Evolutionary conservation across 805 yeast genomes (phyloP), one percentile per base, ranked within the genome.

Genomic region (Yarrowia osloensis): DNA sequence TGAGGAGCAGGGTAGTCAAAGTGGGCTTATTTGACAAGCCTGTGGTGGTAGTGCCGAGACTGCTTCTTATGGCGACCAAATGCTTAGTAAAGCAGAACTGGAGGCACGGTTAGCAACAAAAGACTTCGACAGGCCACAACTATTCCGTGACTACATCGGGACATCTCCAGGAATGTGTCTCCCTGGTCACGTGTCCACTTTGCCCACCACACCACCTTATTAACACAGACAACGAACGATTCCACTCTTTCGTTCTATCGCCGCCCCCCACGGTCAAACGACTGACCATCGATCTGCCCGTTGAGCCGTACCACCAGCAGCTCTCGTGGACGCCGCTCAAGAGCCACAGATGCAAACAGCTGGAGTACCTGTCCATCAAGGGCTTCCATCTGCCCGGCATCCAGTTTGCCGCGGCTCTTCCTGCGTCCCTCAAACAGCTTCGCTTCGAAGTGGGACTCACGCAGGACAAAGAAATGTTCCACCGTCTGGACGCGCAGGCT

Each of bases 301-400:
- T 37, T 15, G 66, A 66, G 9, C 52, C 68, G 28, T 69, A 54
- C 49, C 65, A 59, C 26, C 52, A 63, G 42, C 67, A 67, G 35
- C 52, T 61, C 28, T 39, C 67, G 26, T 67, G 69, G 69, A 46
- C 49, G 11, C 68, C 67, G 0, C 42, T 57, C 11, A 47, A 57
- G 40, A 39, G 29, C 33, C 67, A 54, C 35, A 26, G 49, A 37
- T 68, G 67, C 42, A 39, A 24, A n/a, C 55, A 59, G 40, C 59
- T 68, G 24, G 68, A 67, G 52, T 35, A 52, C 33, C 66, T 69
- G 65, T 39, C 50, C 29, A 40, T 68, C n/a, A 63, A 50, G 26
- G 70, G 69, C 28, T 69, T 69, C 61, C 54, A 67, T 13, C 24
- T 67, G 29, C 70, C 70, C 39, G 69, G 66, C 12, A 19, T 31